Percentiles rank a stretch among this genome's conserved stretches.
phyloP scores from a whole-genome alignment of 345 rosid species.

The Eucalyptus curtisii region DNA sequence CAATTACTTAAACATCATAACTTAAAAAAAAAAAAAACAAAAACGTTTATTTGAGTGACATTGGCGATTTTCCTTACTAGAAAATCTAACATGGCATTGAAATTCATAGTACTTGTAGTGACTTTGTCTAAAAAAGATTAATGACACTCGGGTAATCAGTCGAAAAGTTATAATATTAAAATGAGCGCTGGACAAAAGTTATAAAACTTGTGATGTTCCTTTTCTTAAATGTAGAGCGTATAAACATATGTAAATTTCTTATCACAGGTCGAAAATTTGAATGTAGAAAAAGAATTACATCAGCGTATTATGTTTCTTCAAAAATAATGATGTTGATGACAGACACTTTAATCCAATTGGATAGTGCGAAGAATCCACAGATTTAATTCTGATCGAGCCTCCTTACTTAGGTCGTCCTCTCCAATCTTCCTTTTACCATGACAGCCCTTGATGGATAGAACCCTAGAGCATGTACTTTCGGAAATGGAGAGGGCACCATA shows the following conservation, averaged over 20 bases:
- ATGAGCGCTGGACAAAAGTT: neutral
- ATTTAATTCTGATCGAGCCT: neutral
- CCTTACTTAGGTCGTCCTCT: neutral
- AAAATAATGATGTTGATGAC: neutral
- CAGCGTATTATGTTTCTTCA: neutral
- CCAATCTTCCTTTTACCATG: neutral
- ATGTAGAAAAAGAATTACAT: neutral
- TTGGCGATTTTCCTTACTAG: neutral
- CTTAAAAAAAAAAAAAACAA: neutral
- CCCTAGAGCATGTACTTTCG: neutral
- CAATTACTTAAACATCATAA: neutral
- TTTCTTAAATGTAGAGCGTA: neutral
- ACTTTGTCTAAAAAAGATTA: neutral
- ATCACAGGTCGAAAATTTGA: neutral
- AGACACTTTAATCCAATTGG: neutral
- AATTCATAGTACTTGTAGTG: neutral
- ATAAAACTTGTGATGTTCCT: neutral
- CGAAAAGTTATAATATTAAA: neutral
- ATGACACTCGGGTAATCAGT: neutral
- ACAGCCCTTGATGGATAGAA: neutral
- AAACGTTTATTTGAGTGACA: neutral
- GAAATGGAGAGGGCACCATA: neutral
- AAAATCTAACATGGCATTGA: neutral
- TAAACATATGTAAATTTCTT: neutral
- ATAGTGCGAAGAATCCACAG: neutral